phyloP scores from a whole-genome alignment of 163 green algal species.

The Picocystis sp. region DNA sequence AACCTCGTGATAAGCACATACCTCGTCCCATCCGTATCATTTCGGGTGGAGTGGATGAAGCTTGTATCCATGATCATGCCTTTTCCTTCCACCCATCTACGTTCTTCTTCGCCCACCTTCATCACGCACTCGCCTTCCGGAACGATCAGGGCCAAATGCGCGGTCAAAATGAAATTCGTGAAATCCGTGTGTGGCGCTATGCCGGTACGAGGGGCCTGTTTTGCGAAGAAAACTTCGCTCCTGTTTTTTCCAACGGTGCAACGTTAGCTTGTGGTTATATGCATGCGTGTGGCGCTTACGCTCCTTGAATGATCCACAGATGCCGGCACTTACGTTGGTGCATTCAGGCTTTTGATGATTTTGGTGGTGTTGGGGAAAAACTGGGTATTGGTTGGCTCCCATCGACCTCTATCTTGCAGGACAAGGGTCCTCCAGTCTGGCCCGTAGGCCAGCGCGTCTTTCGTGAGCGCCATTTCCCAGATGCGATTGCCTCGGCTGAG shows the following conservation, averaged over 20 bases:
- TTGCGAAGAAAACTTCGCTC: constrained; percentile 26
- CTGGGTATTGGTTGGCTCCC: constrained; percentile 15
- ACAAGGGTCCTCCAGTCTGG: constrained; percentile 28
- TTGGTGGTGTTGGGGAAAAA: constrained; percentile 17
- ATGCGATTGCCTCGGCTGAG: constrained; percentile 6
- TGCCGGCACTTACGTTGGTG: not conserved
- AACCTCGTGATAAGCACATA: constrained; percentile 36
- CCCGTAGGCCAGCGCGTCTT: constrained; percentile 17
- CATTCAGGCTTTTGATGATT: constrained; percentile 9
- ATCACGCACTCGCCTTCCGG: constrained; percentile 4
- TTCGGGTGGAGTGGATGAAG: constrained; percentile 30
- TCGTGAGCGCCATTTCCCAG: constrained; percentile 7
- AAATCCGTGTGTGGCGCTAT: constrained; percentile 24
- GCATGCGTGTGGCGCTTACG: too few relatives aligned
- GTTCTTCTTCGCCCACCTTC: constrained; percentile 16
- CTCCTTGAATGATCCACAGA: too few relatives aligned
- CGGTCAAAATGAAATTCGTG: constrained; percentile 15
- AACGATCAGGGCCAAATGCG: constrained; percentile 6
- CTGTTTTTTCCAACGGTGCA: too few relatives aligned
- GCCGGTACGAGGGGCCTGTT: constrained; percentile 18
- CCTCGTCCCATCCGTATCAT: constrained; percentile 17
- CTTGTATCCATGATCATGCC: constrained; percentile 19
- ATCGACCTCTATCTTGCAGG: constrained; percentile 23
- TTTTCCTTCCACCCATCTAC: constrained; percentile 21
- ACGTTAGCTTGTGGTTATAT: too few relatives aligned